Conservation (phyloP, 495 filamentous ascomycete species). For the Penicillium herquei region DNA sequence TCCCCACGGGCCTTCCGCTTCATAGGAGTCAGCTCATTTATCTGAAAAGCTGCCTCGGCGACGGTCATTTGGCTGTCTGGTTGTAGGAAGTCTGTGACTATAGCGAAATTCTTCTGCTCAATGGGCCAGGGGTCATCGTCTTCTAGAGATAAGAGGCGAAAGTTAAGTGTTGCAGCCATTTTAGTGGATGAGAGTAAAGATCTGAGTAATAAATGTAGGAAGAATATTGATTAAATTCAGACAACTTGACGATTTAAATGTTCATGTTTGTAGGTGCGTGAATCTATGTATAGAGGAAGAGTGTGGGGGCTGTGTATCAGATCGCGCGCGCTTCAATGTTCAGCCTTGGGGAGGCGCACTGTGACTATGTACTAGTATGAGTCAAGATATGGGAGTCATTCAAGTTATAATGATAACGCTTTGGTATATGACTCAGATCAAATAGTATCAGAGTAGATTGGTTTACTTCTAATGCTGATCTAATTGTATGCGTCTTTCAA, state of each 20-base stretch:
- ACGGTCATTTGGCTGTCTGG: constrained; percentile 1
- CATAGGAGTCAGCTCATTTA: constrained; percentile 3
- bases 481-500: too few species aligned
- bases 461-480: too few species aligned
- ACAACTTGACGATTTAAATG: not conserved
- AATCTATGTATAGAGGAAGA: not conserved
- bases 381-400: too few species aligned
- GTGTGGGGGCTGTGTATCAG: not conserved
- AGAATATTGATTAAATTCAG: not conserved
- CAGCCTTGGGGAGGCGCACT: too few species aligned
- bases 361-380: too few species aligned
- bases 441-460: too few species aligned
- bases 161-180: not conserved
- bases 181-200: not conserved
- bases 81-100: constrained; percentile 2
- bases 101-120: constrained; percentile 4
- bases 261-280: not conserved
- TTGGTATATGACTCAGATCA: too few species aligned
- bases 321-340: not conserved
- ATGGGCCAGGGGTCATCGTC: constrained; percentile 3
- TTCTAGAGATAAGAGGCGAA: constrained; percentile 1
- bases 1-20: not conserved
- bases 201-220: not conserved
- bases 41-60: not conserved
- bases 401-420: too few species aligned